These are phyloP conservation scores for Parastagonospora avenae DNA, from an alignment of 2,329 filamentous ascomycete genomes.

Conservation along the genomic window DNA sequence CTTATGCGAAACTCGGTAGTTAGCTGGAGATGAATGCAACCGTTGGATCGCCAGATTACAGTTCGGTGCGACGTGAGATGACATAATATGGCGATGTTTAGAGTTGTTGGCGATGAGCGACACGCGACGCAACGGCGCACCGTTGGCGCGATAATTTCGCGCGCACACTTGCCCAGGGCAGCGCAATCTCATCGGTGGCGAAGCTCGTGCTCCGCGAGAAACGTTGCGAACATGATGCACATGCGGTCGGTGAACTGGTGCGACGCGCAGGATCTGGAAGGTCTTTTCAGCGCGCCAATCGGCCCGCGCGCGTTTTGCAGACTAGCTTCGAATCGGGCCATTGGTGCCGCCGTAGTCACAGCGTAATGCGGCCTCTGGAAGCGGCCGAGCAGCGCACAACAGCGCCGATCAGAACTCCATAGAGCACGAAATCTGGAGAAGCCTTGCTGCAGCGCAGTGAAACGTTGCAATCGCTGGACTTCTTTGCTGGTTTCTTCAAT, in stretches of 20 bases:
- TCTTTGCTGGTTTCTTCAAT: not conserved
- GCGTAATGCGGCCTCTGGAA: not conserved
- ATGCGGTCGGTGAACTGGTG: not conserved
- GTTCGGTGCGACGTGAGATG: not conserved
- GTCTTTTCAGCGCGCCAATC: not conserved
- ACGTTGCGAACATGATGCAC: not conserved
- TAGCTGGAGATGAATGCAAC: not conserved
- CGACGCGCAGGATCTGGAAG: not conserved
- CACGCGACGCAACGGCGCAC: not conserved
- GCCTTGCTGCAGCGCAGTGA: not conserved
- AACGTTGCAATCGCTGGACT: not conserved
- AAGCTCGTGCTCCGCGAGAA: constrained; percentile 4
- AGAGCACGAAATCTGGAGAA: constrained; percentile 3
- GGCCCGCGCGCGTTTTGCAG: not conserved
- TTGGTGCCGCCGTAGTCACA: not conserved
- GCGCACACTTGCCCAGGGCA: not conserved
- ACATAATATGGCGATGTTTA: not conserved
- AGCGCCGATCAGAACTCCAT: constrained; percentile 2
- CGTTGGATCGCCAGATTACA: not conserved
- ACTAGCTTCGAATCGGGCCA: not conserved
- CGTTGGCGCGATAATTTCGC: not conserved
- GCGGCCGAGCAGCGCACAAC: not conserved
- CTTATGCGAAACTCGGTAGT: not conserved
- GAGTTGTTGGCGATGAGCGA: too few relatives aligned
- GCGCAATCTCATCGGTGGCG: constrained; percentile 3